phyloP scores from a whole-genome alignment of 2,329 filamentous ascomycete species.

The Paraconiothyrium brasiliense region DNA sequence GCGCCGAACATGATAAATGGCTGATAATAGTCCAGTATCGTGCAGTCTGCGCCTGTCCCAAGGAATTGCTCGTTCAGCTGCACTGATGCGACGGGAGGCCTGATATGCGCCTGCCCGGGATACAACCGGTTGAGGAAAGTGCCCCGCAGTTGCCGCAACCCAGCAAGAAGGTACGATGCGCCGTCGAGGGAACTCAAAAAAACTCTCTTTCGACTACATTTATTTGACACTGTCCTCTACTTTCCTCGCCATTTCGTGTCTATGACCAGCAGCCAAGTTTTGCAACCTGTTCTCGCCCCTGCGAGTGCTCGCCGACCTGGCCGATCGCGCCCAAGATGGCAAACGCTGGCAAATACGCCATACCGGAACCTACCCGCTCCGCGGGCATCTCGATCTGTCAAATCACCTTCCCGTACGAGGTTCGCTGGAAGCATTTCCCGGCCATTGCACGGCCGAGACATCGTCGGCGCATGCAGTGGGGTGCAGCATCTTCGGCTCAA shows the following conservation, averaged over 20 bases:
- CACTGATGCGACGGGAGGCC: slow-evolving; percentile 1
- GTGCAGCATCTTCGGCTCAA: neutral
- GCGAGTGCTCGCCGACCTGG: neutral
- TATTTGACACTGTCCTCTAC: neutral
- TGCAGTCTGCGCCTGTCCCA: neutral
- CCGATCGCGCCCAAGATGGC: neutral
- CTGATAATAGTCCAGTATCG: neutral
- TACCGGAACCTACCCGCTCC: neutral
- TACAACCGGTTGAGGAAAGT: neutral
- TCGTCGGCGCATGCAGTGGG: neutral
- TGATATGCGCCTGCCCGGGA: neutral
- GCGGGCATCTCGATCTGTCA: slow-evolving; percentile 7
- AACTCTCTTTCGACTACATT: slow-evolving; percentile 5
- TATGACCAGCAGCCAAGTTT: neutral
- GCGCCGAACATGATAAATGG: too few relatives aligned
- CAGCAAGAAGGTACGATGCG: neutral
- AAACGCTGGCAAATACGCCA: neutral
- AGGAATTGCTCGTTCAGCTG: neutral
- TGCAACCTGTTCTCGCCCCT: neutral
- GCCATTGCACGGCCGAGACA: slow-evolving; percentile 4
- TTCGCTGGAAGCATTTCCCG: neutral
- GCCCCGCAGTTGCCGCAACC: neutral
- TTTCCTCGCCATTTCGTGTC: neutral
- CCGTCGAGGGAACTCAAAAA: neutral
- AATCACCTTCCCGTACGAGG: slow-evolving; percentile 6